A percentile compares a stretch with the other conserved stretches of the same genome.
phyloP scores from a whole-genome alignment of 352 stramenopile species.

The Pythium oligandrum region DNA sequence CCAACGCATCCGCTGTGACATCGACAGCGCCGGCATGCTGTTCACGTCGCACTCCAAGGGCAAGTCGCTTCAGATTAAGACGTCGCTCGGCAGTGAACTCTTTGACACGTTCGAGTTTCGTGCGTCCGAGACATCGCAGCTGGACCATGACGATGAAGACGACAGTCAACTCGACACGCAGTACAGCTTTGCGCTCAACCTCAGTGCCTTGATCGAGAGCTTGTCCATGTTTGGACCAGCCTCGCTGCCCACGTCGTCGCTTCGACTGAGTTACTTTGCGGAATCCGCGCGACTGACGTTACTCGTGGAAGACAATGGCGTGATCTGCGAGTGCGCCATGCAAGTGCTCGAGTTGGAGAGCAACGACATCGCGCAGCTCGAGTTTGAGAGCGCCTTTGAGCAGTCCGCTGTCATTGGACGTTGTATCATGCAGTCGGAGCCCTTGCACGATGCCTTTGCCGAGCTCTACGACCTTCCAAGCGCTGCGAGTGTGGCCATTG shows the following conservation, averaged over 20 bases:
- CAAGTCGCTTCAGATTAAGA: slow-evolving; percentile 87
- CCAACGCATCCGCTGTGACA: slow-evolving; percentile 73
- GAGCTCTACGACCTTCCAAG: slow-evolving; percentile 84
- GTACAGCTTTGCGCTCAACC: slow-evolving; percentile 70
- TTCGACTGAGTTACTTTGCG: slow-evolving; percentile 64
- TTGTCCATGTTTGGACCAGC: slow-evolving; percentile 73
- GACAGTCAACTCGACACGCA: slow-evolving; percentile 25
- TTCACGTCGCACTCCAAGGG: slow-evolving; percentile 81
- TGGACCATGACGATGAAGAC: slow-evolving; percentile 10
- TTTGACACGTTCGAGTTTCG: slow-evolving; percentile 68
- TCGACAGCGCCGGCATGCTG: slow-evolving; percentile 53
- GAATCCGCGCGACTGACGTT: slow-evolving; percentile 56
- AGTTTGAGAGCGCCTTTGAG: slow-evolving; percentile 81
- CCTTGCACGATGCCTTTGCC: slow-evolving; percentile 71
- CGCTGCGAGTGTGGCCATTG: slow-evolving; percentile 70
- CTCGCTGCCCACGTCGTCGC: slow-evolving; percentile 61
- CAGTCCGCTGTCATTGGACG: slow-evolving; percentile 62
- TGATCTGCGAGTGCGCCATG: slow-evolving; percentile 84
- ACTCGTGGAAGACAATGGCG: slow-evolving; percentile 75
- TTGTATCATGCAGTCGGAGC: slow-evolving; percentile 81
- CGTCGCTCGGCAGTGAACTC: slow-evolving; percentile 62
- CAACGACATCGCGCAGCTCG: slow-evolving; percentile 59
- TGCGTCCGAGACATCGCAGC: neutral
- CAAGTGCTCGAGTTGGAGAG: slow-evolving; percentile 75
- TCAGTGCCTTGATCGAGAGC: slow-evolving; percentile 71